Conservation (phyloP, 2,329 filamentous ascomycete genomes). For the Fusarium lyarnte region DNA sequence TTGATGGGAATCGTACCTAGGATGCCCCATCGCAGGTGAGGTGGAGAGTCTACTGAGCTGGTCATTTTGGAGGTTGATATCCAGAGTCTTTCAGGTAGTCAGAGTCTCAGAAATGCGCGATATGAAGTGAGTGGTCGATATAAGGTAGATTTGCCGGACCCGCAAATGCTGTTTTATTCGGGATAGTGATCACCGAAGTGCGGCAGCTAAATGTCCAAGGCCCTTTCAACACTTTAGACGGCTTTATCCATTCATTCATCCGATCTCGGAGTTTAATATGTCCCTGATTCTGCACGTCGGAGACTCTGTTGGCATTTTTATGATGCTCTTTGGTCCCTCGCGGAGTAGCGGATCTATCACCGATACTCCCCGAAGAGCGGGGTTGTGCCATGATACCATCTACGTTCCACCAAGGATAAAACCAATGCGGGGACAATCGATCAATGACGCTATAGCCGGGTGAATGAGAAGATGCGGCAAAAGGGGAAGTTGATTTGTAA, state of each 20-base stretch:
- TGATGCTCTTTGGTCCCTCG: not conserved
- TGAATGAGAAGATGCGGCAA: not conserved
- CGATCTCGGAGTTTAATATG: no score
- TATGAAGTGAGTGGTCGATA: not conserved
- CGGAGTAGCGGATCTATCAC: not conserved
- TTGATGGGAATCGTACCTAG: not conserved
- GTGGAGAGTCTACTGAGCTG: not conserved
- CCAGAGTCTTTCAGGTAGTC: rapidly evolving
- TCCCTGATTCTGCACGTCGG: not conserved
- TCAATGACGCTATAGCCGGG: not conserved
- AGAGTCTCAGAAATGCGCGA: not conserved
- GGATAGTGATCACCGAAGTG: not conserved
- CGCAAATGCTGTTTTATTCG: not conserved
- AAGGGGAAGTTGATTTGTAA: not conserved
- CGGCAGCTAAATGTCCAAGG: not conserved
- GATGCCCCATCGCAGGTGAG: slow-evolving; percentile 18
- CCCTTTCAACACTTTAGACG: rapidly evolving
- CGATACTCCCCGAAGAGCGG: not conserved
- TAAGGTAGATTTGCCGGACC: not conserved
- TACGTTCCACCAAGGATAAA: slow-evolving; percentile 1
- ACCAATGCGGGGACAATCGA: not conserved
- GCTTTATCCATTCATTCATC: rapidly evolving
- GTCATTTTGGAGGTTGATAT: slow-evolving; percentile 14
- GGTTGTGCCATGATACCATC: not conserved
- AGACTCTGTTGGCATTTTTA: no score